Conservation (phyloP, 768 basidiomycete genomes). For the Phanerochaete carnosa region DNA sequence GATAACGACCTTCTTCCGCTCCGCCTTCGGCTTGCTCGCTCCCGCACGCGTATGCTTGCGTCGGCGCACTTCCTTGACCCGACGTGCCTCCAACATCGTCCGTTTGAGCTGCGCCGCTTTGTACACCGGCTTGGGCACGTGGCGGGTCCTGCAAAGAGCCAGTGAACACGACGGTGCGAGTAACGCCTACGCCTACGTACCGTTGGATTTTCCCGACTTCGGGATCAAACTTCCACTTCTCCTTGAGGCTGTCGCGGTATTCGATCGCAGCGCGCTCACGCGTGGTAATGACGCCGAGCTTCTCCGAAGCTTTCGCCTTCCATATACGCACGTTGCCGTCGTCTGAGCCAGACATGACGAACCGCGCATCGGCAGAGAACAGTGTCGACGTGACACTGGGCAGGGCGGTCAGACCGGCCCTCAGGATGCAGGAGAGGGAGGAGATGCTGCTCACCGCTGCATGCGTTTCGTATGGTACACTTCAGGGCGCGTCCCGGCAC, state of each 20-base stretch:
- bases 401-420: neutral
- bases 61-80: conserved; percentile 92
- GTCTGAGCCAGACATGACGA: conserved; percentile 87
- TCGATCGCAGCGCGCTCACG: conserved; percentile 90
- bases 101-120: conserved; percentile 84
- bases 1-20: conserved; percentile 85
- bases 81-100: conserved; percentile 86
- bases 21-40: conserved; percentile 83
- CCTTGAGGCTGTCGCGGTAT: conserved; percentile 84
- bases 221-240: conserved; percentile 83
- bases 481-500: conserved; percentile 76
- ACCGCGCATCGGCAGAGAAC: conserved; percentile 89
- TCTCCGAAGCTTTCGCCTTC: conserved; percentile 92
- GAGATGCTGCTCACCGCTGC: conserved; percentile 76
- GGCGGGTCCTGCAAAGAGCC: conserved; percentile 52
- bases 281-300: conserved; percentile 86
- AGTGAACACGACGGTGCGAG: neutral
- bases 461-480: conserved; percentile 99
- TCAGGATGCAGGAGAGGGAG: neutral
- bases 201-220: conserved; percentile 80
- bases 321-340: conserved; percentile 94
- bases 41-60: conserved; percentile 87
- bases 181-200: conserved; percentile 38
- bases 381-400: conserved; percentile 83
- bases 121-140: conserved; percentile 89